Conservation (phyloP, 164 flowering plant genomes). For the Tinospora cordifolia region DNA sequence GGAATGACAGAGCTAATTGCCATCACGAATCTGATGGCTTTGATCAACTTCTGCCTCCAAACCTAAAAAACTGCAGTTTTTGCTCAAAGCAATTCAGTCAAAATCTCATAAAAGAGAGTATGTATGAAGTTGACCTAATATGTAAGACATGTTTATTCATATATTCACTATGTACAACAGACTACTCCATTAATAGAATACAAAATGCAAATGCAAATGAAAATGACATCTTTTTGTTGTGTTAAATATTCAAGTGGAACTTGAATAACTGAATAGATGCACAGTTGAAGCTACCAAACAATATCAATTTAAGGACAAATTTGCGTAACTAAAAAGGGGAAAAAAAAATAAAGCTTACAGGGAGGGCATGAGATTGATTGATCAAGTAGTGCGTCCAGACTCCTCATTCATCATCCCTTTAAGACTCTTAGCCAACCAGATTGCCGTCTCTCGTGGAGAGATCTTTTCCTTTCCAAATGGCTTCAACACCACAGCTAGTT, state of each 20-base stretch:
- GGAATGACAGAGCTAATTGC: too few relatives aligned
- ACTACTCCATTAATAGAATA: slow-evolving; percentile 6
- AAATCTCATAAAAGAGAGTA: not conserved
- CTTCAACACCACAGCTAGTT: slow-evolving; percentile 73
- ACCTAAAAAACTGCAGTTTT: not conserved
- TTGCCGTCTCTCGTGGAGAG: slow-evolving; percentile 96
- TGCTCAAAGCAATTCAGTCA: not conserved
- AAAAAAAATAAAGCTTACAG: slow-evolving; percentile 18
- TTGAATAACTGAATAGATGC: slow-evolving; percentile 5
- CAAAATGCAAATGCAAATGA: slow-evolving; percentile 2
- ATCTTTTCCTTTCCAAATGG: slow-evolving; percentile 95
- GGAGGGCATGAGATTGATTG: not conserved
- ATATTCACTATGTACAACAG: slow-evolving; percentile 19
- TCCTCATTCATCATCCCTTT: slow-evolving; percentile 97
- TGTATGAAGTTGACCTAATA: not conserved
- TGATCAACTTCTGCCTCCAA: too few relatives aligned
- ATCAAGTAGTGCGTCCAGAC: slow-evolving; percentile 38
- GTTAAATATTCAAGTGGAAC: slow-evolving; percentile 14
- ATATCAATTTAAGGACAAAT: not conserved
- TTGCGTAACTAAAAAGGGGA: not conserved
- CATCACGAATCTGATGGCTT: too few relatives aligned
- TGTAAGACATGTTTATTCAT: slow-evolving; percentile 11
- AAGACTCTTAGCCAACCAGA: slow-evolving; percentile 94
- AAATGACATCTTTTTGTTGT: not conserved
- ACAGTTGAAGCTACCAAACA: not conserved